Conservation (phyloP, 306 rosid species). For the Hippophae rhamnoides region DNA sequence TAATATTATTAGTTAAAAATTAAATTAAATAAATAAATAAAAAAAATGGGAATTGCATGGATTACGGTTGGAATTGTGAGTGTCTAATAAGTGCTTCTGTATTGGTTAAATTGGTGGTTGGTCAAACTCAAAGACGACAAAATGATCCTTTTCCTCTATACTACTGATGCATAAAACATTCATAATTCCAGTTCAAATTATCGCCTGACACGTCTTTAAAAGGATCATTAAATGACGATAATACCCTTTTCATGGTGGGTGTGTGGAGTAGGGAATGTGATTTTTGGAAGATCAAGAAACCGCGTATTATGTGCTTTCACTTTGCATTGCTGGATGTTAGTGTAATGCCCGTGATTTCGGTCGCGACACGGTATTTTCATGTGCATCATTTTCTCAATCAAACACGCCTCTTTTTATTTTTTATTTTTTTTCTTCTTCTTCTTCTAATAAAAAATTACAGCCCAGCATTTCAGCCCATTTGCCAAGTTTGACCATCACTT, state of each 20-base stretch:
- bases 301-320: conserved; percentile 20
- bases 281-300: background rate
- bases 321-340: conserved; percentile 20
- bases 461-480: too few relatives aligned
- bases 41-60: background rate
- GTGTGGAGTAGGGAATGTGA: background rate
- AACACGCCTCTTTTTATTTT: conserved; percentile 19
- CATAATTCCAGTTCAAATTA: background rate
- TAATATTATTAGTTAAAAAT: background rate
- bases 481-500: too few relatives aligned
- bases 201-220: background rate
- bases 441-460: too few relatives aligned
- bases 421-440: too few relatives aligned
- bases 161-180: background rate
- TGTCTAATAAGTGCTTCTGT: background rate
- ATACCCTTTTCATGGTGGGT: background rate
- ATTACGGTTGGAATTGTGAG: background rate
- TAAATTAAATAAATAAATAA: background rate
- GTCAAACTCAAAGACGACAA: background rate
- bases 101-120: background rate
- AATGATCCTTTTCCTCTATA: background rate
- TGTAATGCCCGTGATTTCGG: conserved; percentile 45
- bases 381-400: conserved; percentile 15
- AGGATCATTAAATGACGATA: background rate
- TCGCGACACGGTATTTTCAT: conserved; percentile 50